phyloP scores from a whole-genome alignment of 2,329 filamentous ascomycete species.

The Colletotrichum salicis region DNA sequence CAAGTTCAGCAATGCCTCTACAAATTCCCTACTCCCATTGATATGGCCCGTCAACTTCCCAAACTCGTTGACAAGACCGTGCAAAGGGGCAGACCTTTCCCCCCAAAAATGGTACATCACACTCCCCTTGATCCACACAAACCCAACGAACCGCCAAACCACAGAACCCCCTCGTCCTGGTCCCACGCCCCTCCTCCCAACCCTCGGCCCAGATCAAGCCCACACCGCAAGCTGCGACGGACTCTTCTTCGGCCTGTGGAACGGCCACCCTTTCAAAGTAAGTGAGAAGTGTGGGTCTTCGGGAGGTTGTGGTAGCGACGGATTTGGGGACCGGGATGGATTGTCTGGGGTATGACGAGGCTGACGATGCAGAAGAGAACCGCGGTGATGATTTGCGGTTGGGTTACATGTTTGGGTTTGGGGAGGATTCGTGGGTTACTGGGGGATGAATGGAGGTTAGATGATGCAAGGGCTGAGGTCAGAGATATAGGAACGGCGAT shows the following conservation, averaged over 20 bases:
- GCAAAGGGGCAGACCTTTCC: no score
- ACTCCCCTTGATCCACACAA: background rate
- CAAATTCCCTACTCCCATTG: no score
- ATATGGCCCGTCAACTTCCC: no score
- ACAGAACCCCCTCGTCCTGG: background rate
- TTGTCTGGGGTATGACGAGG: background rate
- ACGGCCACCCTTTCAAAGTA: slow-evolving; percentile 8
- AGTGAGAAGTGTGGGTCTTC: background rate
- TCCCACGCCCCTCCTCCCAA: background rate
- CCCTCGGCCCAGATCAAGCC: slow-evolving; percentile 5
- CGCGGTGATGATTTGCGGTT: slow-evolving; percentile 1
- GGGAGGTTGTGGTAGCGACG: background rate
- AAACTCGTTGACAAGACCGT: no score
- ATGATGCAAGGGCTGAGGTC: background rate
- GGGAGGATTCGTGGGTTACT: slow-evolving; percentile 16
- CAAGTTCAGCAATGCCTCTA: no score
- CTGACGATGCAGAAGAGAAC: background rate
- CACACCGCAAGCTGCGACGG: slow-evolving; percentile 17
- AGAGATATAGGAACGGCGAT: background rate
- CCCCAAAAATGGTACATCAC: no score
- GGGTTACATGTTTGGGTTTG: slow-evolving; percentile 20
- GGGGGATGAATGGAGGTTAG: slow-evolving; percentile 10
- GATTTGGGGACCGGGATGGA: background rate
- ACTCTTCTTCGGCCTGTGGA: slow-evolving; percentile 28
- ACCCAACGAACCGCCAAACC: background rate